These are phyloP conservation scores for Inga oerstediana DNA, from an alignment of 306 rosid species.

Conservation along the genomic window DNA sequence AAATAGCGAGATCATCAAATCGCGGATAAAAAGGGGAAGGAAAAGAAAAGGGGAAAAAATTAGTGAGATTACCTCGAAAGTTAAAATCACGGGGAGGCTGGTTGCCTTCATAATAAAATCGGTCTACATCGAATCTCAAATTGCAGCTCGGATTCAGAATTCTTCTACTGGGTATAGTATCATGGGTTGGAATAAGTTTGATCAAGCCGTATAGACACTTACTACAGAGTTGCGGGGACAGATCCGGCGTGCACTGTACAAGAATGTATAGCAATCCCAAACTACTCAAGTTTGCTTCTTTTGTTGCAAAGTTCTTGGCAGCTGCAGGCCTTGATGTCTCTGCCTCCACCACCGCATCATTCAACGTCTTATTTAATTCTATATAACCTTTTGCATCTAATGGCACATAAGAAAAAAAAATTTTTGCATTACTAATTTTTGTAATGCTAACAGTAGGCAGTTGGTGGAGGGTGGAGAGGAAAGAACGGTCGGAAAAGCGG, in stretches of 20 bases:
- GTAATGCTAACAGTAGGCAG: not conserved
- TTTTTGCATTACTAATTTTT: not conserved
- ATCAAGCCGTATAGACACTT: not conserved
- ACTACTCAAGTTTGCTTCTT: not conserved
- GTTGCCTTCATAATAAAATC: no score
- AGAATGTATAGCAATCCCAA: not conserved
- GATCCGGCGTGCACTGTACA: not conserved
- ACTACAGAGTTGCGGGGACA: not conserved
- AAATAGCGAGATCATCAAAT: no score
- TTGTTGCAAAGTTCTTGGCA: not conserved
- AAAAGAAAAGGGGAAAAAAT: no score
- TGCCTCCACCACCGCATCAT: no score
- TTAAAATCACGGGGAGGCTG: no score
- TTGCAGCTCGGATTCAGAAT: no score
- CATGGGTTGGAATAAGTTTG: not conserved
- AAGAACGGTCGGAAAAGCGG: not conserved
- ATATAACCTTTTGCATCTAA: not conserved
- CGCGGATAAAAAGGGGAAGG: no score
- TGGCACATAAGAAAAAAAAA: no score
- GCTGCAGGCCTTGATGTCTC: no score
- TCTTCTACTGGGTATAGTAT: fast-evolving
- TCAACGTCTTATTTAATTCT: no score
- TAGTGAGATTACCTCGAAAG: no score
- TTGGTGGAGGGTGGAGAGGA: not conserved
- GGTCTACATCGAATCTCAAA: no score